Evolutionary conservation across 1,139 yeast genomes (phyloP).

Genomic region (Candida sojae): DNA sequence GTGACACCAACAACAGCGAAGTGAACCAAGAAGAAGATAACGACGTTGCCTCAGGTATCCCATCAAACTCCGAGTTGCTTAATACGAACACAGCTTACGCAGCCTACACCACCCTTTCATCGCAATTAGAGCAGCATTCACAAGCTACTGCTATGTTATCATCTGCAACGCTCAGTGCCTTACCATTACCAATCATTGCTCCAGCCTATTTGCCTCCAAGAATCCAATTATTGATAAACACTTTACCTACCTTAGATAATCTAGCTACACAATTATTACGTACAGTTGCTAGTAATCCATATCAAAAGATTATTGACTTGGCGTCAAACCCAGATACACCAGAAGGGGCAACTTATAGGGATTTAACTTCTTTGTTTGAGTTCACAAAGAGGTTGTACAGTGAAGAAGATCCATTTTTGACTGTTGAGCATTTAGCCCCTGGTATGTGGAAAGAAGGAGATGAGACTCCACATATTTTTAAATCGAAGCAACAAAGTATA

Average conservation of each 20-base stretch:
- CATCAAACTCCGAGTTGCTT: slow-evolving; percentile 45
- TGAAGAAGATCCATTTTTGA: slow-evolving; percentile 66
- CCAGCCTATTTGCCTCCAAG: slow-evolving; percentile 60
- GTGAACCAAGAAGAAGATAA: neutral
- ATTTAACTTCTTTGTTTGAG: slow-evolving; percentile 72
- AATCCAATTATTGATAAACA: slow-evolving; percentile 60
- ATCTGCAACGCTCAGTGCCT: slow-evolving; percentile 57
- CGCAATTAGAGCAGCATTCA: slow-evolving; percentile 20
- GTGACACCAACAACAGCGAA: neutral
- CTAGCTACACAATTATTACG: slow-evolving; percentile 73
- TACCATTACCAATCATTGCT: slow-evolving; percentile 58
- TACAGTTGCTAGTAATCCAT: slow-evolving; percentile 67
- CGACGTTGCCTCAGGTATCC: slow-evolving; percentile 18
- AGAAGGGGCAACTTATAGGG: slow-evolving; percentile 73
- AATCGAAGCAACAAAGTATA: slow-evolving; percentile 62
- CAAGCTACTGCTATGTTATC: slow-evolving; percentile 32
- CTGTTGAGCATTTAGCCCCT: slow-evolving; percentile 60
- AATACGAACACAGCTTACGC: slow-evolving; percentile 46
- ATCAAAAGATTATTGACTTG: slow-evolving; percentile 69
- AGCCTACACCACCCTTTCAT: slow-evolving; percentile 44
- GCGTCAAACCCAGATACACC: slow-evolving; percentile 74
- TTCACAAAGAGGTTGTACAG: slow-evolving; percentile 67
- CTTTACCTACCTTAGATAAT: slow-evolving; percentile 74
- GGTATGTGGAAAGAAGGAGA: slow-evolving; percentile 71
- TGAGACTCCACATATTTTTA: slow-evolving; percentile 56